phyloP scores from a whole-genome alignment of 2,329 filamentous ascomycete species.

The Colletotrichum theobromicola region DNA sequence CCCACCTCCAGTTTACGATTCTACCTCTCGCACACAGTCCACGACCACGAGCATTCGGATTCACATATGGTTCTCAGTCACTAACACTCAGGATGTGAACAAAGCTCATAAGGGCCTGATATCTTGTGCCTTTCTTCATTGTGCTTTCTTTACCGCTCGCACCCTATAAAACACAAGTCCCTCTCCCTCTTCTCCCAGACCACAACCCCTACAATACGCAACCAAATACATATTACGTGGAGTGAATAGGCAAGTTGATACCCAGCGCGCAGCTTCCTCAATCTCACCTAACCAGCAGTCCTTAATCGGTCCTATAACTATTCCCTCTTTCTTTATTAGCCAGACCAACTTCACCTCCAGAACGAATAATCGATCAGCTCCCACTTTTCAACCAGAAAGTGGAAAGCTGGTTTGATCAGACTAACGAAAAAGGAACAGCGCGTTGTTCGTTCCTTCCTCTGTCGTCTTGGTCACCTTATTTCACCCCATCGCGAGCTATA shows the following conservation, averaged over 20 bases:
- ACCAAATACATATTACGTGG: background rate
- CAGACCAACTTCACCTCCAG: background rate
- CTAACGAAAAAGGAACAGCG: background rate
- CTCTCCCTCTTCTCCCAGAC: too few relatives aligned
- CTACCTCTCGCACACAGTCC: too few relatives aligned
- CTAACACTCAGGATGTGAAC: too few relatives aligned
- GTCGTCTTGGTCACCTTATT: background rate
- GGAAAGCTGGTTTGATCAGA: background rate
- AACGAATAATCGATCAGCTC: background rate
- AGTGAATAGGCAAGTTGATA: background rate
- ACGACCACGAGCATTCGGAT: too few relatives aligned
- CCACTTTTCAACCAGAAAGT: background rate
- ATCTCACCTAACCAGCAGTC: background rate
- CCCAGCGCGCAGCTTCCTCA: background rate
- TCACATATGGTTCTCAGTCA: too few relatives aligned
- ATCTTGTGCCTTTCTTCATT: too few relatives aligned
- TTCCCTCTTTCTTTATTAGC: background rate
- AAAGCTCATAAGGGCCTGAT: too few relatives aligned
- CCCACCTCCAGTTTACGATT: too few relatives aligned
- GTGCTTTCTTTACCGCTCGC: too few relatives aligned
- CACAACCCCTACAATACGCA: too few relatives aligned
- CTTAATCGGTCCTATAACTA: background rate
- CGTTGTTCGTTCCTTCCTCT: background rate
- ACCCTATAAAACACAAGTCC: too few relatives aligned
- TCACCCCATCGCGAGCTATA: background rate